Evolutionary conservation across 306 rosid genomes (phyloP).

Genomic region (Vachellia collinsii): DNA sequence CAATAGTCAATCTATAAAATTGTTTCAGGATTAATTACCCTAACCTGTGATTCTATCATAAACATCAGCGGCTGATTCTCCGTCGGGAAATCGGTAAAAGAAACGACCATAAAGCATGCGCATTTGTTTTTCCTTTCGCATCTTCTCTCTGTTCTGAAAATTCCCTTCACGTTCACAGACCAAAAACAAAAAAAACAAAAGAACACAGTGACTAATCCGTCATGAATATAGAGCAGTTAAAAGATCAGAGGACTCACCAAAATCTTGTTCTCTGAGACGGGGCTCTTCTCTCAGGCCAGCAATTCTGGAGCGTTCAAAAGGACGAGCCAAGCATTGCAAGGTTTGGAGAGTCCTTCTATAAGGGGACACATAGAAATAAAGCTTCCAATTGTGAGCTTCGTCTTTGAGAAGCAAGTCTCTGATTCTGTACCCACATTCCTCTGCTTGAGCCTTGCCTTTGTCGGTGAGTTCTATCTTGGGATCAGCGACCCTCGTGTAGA

Average conservation of each 20-base stretch:
- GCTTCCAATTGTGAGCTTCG: slow-evolving; percentile 53
- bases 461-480: slow-evolving; percentile 70
- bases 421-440: slow-evolving; percentile 58
- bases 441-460: slow-evolving; percentile 64
- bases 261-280: slow-evolving; percentile 86
- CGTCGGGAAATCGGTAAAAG: slow-evolving; percentile 89
- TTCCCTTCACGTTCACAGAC: slow-evolving; percentile 54
- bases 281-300: slow-evolving; percentile 93
- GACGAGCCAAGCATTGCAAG: slow-evolving; percentile 57
- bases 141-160: slow-evolving; percentile 84
- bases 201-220: neutral
- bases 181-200: too few relatives aligned
- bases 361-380: slow-evolving; percentile 85
- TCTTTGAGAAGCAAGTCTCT: slow-evolving; percentile 58
- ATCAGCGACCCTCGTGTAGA: slow-evolving; percentile 69
- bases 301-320: slow-evolving; percentile 64
- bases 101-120: slow-evolving; percentile 82
- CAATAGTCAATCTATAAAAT: neutral
- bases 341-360: slow-evolving; percentile 72
- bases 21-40: neutral
- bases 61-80: slow-evolving; percentile 96
- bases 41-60: slow-evolving; percentile 92
- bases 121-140: slow-evolving; percentile 60
- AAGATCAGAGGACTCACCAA: slow-evolving; percentile 46
- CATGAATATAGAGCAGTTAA: neutral